Evolutionary conservation across 2,329 filamentous ascomycete species (phyloP).

Genomic region (Leptodontidium sp.): DNA sequence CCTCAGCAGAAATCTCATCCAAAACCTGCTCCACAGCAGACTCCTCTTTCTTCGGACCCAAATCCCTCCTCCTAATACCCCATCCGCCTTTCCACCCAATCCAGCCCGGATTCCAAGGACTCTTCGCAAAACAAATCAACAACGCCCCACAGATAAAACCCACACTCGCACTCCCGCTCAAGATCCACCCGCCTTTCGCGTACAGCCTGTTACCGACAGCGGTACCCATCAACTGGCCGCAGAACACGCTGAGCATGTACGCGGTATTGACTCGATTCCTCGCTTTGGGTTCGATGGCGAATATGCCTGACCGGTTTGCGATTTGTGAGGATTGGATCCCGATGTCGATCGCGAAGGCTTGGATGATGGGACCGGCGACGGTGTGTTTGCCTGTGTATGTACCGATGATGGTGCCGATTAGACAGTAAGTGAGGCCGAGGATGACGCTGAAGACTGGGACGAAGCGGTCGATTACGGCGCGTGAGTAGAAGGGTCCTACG

Average conservation of each 20-base stretch:
- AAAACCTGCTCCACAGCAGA: slow-evolving; percentile 32
- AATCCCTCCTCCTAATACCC: slow-evolving; percentile 51
- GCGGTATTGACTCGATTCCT: slow-evolving; percentile 82
- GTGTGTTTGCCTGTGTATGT: slow-evolving; percentile 72
- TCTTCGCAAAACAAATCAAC: slow-evolving; percentile 55
- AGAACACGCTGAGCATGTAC: slow-evolving; percentile 81
- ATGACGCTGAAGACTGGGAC: slow-evolving; percentile 73
- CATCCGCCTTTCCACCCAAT: slow-evolving; percentile 67
- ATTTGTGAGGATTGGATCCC: slow-evolving; percentile 78
- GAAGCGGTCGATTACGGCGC: slow-evolving; percentile 73
- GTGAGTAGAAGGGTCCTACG: slow-evolving; percentile 73
- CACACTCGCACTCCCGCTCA: slow-evolving; percentile 63
- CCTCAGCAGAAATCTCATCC: slow-evolving; percentile 33
- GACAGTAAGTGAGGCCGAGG: slow-evolving; percentile 63
- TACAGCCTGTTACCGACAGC: slow-evolving; percentile 65
- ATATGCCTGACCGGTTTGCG: slow-evolving; percentile 75
- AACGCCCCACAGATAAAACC: slow-evolving; percentile 60
- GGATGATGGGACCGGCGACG: slow-evolving; percentile 75
- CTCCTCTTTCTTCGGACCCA: slow-evolving; percentile 30
- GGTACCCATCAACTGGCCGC: slow-evolving; percentile 77
- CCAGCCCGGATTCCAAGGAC: slow-evolving; percentile 66
- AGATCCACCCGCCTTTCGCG: slow-evolving; percentile 62
- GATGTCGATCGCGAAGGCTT: slow-evolving; percentile 75
- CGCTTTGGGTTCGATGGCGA: slow-evolving; percentile 73
- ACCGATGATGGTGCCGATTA: slow-evolving; percentile 71